Base-by-base conservation (phyloP, 73 alveolate genomes). In the Effrenium voratum region DNA sequence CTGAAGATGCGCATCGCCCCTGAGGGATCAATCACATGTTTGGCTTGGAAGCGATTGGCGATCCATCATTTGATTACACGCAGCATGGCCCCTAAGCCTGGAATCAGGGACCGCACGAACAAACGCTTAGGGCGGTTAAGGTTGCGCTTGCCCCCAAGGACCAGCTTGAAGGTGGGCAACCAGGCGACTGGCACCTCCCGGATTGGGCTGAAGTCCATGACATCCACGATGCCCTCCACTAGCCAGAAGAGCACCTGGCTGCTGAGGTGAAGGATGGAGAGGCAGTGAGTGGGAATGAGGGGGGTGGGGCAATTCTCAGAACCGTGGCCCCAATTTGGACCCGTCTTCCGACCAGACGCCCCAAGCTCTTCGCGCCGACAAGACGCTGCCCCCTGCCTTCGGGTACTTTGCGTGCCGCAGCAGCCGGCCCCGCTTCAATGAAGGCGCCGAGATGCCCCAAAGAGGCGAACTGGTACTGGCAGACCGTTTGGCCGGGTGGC, bases 181-280 rank as follows among this genome's bases (percentile, higher is more conserved):
- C 63, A 52, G 63, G 26, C 63, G 19, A 12, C 16, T 66, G 68
- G 28, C 38, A 46, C 96, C 86, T 90, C 75, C 52, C 96, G 52
- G 86, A 90, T 90, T 32, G 86, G 87, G 30, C 96, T 75, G 73
- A 90, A 90, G 41, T 90, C 96, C 96, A 90, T 90, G 32, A 90
- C 96, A 47, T 90, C 72, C 22, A 90, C 55, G n/a, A 60, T 85
- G 60, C 96, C 87, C 50, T 68, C 96, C 8, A 90, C 96, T 30
- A 90, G 86, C 70, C 75, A 90, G 81, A 90, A 90, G n/a, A 90
- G 57, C 36, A 90, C 96, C 96, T 90, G 50, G 36, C 46, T n/a
- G n/a, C n/a, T n/a, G n/a, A n/a, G n/a, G n/a, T n/a, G n/a, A n/a
- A n/a, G n/a, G n/a, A n/a, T n/a, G n/a, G n/a, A n/a, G n/a, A n/a